Base-by-base conservation (phyloP, 164 flowering plant genomes). In the Santalum album region DNA sequence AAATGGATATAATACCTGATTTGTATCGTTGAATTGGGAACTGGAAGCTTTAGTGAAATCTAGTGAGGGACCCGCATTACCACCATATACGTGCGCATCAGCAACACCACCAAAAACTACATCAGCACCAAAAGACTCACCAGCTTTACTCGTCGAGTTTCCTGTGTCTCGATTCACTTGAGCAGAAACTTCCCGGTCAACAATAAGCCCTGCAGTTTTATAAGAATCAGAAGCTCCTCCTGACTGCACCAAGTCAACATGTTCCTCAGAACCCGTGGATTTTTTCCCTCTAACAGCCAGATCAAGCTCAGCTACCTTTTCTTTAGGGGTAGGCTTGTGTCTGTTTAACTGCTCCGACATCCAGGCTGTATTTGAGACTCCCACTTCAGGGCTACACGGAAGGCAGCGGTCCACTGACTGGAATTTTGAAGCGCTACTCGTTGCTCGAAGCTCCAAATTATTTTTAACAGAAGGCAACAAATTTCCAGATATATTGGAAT, bases 291-390 rank as follows among this genome's bases (percentile, higher is more conserved):
- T 53, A 65, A 63, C 72, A 22, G 80, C 89, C 50, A 75, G 56
- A 75, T 67, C 73, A 25, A 87, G 52, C 70, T 92, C 99, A 27
- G 66, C 78, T 18, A 68, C 57, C 65, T 80, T 85, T 19, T 79
- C 81, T 60, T 75, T 75, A 17, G 84, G 86, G 16, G 92, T 76
- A 10, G 81, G 75, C 19, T 61, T 49, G 53, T 67, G 71, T 72
- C 91, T 72, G 46, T 79, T 87, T 54, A 80, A 64, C 69, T 63
- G 72, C 73, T 72, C 74, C 39, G 91, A 74, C 29, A 78, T 79
- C 53, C 80, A 67, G 65, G 72, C 87, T 57, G 70, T 73, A 46
- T 54, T 55, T 46, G 79, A 70, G 7, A 38, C 47, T 53, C 60
- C 67, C 53, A 32, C 32, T 52, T 58, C 73, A 59, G 65, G 62